Conservation (phyloP, 1,139 yeast species). For the Sugiyamaella grinbergsii region DNA sequence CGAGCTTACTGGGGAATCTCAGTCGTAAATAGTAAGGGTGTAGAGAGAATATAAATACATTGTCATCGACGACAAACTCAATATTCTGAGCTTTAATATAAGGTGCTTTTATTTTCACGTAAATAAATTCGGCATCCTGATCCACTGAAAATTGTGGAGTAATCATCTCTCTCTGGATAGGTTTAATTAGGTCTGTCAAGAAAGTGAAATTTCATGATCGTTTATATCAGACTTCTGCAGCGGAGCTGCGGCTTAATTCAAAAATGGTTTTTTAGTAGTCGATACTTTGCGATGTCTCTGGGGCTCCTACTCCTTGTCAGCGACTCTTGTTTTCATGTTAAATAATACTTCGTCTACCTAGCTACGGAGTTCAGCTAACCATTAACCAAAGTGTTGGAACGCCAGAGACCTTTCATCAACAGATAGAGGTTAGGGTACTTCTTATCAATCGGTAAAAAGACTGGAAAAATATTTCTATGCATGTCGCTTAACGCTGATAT, state of each 20-base stretch:
- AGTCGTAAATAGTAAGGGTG: slow-evolving; percentile 86
- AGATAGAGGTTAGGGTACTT: slow-evolving; percentile 15
- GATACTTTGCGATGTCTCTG: too few species aligned
- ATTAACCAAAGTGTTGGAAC: too few species aligned
- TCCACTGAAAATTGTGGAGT: slow-evolving; percentile 78
- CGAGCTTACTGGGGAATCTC: slow-evolving; percentile 64
- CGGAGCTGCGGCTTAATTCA: too few species aligned
- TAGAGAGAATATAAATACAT: slow-evolving; percentile 77
- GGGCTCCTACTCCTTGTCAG: too few species aligned
- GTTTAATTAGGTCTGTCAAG: not conserved
- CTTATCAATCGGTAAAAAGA: not conserved
- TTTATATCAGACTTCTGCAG: too few species aligned
- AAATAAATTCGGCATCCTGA: slow-evolving; percentile 75
- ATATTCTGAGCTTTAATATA: slow-evolving; percentile 67
- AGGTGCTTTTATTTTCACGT: slow-evolving; percentile 48
- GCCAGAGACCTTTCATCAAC: too few species aligned
- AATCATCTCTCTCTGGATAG: slow-evolving; percentile 55
- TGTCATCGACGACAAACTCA: slow-evolving; percentile 74
- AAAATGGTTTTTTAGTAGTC: too few species aligned
- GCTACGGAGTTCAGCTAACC: not conserved
- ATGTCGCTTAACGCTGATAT: not conserved
- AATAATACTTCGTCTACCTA: too few species aligned
- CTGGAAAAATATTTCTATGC: slow-evolving; percentile 6
- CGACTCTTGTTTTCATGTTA: too few species aligned
- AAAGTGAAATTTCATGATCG: not conserved